Evolutionary conservation across 2,329 filamentous ascomycete genomes (phyloP), one percentile per base, ranked within the genome.

Genomic region (Monilinia laxa): DNA sequence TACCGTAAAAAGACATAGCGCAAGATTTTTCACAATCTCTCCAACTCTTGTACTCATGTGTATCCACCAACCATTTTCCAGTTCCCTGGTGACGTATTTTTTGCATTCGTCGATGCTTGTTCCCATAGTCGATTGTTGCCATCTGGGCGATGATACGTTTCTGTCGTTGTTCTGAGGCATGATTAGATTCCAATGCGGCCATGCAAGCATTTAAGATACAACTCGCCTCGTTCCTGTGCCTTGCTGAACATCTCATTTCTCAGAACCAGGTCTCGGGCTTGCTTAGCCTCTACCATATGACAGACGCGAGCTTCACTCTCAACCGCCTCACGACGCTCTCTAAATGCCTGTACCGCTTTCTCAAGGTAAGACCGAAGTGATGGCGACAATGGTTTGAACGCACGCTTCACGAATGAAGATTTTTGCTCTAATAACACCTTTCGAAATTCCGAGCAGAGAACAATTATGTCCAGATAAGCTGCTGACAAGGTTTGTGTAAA

Each of bases 1-100:
- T 64, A 0, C 62, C 62, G 56, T 64, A 49, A 38, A 25, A 57
- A n/a, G 53, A 57, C 28, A 51, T 49, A 4, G 49, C 1, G 14
- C 25, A 64, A 49, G 53, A 49, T 7, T 40, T 40, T 3, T 9
- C 4, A 56, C 28, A n/a, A 4, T 2, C 28, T 31, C 7, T 9
- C 62, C 53, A 57, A n/a, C 20, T 16, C 18, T 2, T 25, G 6
- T 16, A 64, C 2, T 57, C 52, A 3, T 3, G 1, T 11, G 49
- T 7, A 38, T 45, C 1, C 3, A 12, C 28, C 1, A 57, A 10
- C 53, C 52, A 64, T 1, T 35, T 20, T 4, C 52, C 62, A 6
- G 52, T 64, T 1, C 52, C 52, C 38, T 23, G 25, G 35, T 57
- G 6, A 14, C 53, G 4, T 42, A 57, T 40, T 4, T 42, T 64